Evolutionary conservation across 768 basidiomycete species (phyloP), one percentile per base, ranked within the genome.

Genomic region (Suillus lakei): DNA sequence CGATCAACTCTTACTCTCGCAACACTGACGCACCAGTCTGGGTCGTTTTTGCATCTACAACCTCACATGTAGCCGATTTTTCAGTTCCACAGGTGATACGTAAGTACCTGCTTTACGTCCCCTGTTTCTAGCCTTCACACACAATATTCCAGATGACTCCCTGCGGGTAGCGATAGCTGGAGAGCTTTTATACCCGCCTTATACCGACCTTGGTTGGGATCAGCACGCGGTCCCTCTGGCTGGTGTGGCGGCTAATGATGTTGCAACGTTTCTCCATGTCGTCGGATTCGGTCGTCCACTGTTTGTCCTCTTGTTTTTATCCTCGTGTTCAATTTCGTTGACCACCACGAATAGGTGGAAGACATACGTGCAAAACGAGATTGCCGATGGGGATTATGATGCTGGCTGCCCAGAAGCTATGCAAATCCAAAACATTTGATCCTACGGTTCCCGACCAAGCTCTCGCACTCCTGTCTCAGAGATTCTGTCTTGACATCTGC

Each of bases 381-480:
- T 7, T 32, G n/a, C 30, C 10, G 21, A 18, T 46, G 12, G 10
- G 13, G 44, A n/a, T 61, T 23, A 30, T 61, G 9, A 13, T 1
- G 18, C 7, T 21, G 10, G 60, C 60, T 61, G 10, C 36, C 23
- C 30, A 30, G 28, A 61, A 46, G 15, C 60, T 61, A 15, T 61
- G 13, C 28, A 21, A 32, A 2, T 28, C n/a, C 9, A 21, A 13
- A 7, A 3, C 2, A 5, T 61, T 61, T 30, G n/a, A 61, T 13
- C 23, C 23, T 15, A 15, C 6, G 21, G 39, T 9, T 10, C 30
- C 10, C 18, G n/a, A 41, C 21, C 30, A 61, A 21, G 58, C 16
- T 10, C 54, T 69, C 21, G 61, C 64, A 12, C 34, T 69, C 0
- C 67, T 69, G 3, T 50, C 41, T 15, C 68, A 69, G 39, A 48